Percentiles rank a stretch among this genome's conserved stretches.
Conservation (phyloP, 306 rosid species). For the Acacia confusa region DNA sequence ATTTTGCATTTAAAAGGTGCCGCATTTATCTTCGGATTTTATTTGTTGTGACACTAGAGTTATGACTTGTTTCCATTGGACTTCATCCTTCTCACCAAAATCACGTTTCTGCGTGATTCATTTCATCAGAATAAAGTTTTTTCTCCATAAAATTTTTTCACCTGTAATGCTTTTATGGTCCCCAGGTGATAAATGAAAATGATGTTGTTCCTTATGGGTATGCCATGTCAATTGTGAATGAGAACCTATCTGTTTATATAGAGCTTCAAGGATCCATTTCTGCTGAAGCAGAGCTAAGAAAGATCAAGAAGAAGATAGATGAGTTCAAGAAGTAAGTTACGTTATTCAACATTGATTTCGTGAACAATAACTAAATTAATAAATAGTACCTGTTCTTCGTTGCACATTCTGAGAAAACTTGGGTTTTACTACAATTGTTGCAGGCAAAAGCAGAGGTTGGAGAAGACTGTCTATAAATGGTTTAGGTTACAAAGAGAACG, state of each 20-base stretch:
- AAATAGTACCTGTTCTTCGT: neutral
- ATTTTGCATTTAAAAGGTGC: neutral
- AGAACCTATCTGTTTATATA: constrained; percentile 47
- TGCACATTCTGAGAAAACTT: neutral
- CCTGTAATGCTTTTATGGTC: constrained; percentile 23
- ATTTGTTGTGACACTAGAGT: neutral
- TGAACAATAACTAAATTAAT: neutral
- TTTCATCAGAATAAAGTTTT: too few relatives aligned
- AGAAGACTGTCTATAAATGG: constrained; percentile 56
- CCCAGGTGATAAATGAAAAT: constrained; percentile 38
- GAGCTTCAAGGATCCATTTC: constrained; percentile 43
- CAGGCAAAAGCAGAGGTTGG: constrained; percentile 65
- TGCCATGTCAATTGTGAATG: constrained; percentile 38
- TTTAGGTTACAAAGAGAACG: constrained; percentile 77
- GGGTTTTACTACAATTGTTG: neutral
- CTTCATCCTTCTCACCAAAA: neutral
- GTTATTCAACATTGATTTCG: constrained; percentile 15
- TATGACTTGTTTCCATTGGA: neutral
- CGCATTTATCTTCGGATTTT: neutral
- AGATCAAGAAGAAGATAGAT: constrained; percentile 46
- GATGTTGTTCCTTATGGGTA: constrained; percentile 43
- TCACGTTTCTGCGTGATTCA: too few relatives aligned
- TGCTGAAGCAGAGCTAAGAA: constrained; percentile 42
- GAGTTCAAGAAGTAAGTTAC: constrained; percentile 47
- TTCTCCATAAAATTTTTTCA: neutral